These are phyloP conservation scores for Cruciata laevipes DNA, from an alignment of 257 asterid species.

Conservation along the genomic window DNA sequence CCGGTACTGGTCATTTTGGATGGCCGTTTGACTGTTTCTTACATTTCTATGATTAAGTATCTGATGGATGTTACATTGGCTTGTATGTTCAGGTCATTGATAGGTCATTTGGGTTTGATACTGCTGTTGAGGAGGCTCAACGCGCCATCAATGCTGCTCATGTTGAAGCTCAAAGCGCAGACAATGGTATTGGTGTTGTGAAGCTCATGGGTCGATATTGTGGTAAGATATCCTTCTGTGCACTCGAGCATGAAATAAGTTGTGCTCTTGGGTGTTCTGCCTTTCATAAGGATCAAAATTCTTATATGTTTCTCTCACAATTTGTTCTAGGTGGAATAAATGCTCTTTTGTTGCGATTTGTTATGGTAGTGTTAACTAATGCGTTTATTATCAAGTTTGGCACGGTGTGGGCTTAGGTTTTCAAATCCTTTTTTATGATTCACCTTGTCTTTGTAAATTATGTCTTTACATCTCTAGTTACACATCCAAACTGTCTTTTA, in stretches of 20 bases:
- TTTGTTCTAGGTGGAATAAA: conserved; percentile 1
- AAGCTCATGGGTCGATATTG: conserved; percentile 93
- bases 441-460: neutral
- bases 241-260: neutral
- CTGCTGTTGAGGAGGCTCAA: conserved; percentile 95
- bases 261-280: neutral
- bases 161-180: conserved; percentile 92
- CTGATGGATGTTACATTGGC: conserved; percentile 8
- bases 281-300: neutral
- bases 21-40: neutral
- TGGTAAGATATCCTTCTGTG: conserved; percentile 39
- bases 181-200: conserved; percentile 87
- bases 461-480: too few relatives aligned
- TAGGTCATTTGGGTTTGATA: conserved; percentile 86
- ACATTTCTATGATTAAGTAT: conserved; percentile 3
- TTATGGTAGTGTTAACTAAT: neutral
- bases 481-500: too few relatives aligned
- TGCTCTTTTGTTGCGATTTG: neutral
- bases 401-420: too few relatives aligned
- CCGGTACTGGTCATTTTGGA: conserved; percentile 46
- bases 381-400: too few relatives aligned
- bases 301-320: neutral
- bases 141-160: conserved; percentile 97
- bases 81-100: conserved; percentile 63
- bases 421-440: too few relatives aligned